Evolutionary conservation across 176 grass and related monocot species (phyloP).

Genomic region (Dendrocalamus sinicus): DNA sequence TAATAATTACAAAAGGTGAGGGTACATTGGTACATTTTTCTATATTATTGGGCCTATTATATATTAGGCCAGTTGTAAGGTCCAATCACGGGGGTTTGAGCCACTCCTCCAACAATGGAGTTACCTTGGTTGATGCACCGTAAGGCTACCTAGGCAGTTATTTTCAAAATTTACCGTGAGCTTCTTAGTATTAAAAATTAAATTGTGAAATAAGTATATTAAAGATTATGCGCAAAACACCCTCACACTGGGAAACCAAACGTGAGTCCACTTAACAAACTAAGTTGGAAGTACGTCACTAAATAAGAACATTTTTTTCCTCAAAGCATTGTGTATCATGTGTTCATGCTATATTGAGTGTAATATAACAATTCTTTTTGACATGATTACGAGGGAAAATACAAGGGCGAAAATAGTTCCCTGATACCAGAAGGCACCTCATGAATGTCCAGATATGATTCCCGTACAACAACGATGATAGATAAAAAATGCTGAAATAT

Average conservation of each 20-base stretch:
- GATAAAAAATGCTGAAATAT: background rate
- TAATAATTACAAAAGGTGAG: too few species aligned
- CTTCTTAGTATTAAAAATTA: background rate
- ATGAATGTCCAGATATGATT: constrained; percentile 10
- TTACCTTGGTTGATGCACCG: background rate
- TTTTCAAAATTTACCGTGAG: background rate
- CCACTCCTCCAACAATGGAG: too few species aligned
- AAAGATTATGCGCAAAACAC: background rate
- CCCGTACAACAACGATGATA: background rate
- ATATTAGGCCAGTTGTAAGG: too few species aligned
- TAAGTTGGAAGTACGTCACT: background rate
- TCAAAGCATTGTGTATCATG: background rate
- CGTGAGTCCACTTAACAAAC: background rate
- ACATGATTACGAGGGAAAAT: background rate
- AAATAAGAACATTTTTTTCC: background rate
- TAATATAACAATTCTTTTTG: background rate
- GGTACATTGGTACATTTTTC: too few species aligned
- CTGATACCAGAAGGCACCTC: background rate
- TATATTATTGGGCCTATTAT: too few species aligned
- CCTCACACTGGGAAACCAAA: background rate
- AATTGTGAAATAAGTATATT: background rate
- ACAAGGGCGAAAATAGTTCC: background rate
- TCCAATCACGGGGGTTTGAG: too few species aligned
- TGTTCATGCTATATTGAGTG: background rate
- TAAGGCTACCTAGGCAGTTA: background rate